Evolutionary conservation across 768 basidiomycete genomes (phyloP), one percentile per base, ranked within the genome.

Genomic region (Pisolithus albus): DNA sequence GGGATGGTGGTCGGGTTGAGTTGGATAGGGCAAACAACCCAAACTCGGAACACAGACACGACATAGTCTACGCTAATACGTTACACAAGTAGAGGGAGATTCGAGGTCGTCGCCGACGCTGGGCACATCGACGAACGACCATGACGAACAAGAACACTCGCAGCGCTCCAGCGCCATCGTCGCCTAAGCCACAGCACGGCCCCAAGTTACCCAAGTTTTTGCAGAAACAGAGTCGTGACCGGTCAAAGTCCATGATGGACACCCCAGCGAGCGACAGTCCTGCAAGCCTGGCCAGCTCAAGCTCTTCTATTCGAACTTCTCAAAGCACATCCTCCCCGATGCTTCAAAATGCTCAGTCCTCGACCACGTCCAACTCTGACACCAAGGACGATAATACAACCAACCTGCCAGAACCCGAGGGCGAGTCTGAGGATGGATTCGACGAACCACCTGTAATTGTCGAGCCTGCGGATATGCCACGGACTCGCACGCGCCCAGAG

Each of bases 171-270:
- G 64, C 72, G 24, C 66, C 77, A 48, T 64, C 74, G 46, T 70
- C 77, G 41, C 72, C 78, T 24, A 61, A 68, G 37, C 64, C 69
- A 40, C 61, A 70, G 24, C 73, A 72, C 60, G 55, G 67, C 49
- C 79, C 81, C 34, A 86, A 83, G 64, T 69, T 87, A 5, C 74
- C 83, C 61, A 84, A 78, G 62, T 84, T 87, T 59, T 72, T 87
- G 8, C 82, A 85, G 61, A 86, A 83, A 54, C 75, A 79, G 60
- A 62, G 66, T 30, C 75, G 83, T 42, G 84, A 85, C 69, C 72
- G 83, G 54, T 77, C 80, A 19, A 80, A 74, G 68, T 80, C 82
- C 21, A 66, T 75, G 63, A 61, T 66, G 51, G 72, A 74, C 55
- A 61, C 73, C 36, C 56, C 59, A 32, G 63, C 61, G 56, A 70